Evolutionary conservation across 2,329 filamentous ascomycete genomes (phyloP).

Genomic region (Fusarium sp.): DNA sequence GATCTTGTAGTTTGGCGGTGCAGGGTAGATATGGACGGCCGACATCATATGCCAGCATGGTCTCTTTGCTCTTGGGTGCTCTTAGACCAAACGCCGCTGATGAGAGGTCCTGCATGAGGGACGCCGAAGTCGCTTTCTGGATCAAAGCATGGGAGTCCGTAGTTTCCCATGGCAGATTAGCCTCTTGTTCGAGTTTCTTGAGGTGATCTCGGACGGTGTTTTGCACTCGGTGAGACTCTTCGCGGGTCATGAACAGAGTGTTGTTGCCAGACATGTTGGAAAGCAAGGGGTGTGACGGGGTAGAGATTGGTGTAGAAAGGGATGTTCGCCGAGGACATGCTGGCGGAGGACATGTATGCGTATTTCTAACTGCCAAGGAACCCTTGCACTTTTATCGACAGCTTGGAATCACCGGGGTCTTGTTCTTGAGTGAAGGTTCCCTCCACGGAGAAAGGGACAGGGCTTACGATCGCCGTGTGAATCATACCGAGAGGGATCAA

Average conservation of each 20-base stretch:
- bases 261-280: constrained; percentile 35
- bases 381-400: background rate
- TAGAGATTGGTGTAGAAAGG: background rate
- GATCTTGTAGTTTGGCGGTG: constrained; percentile 19
- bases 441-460: background rate
- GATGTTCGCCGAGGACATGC: background rate
- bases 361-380: background rate
- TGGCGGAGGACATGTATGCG: background rate
- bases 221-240: constrained; percentile 46
- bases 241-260: constrained; percentile 48
- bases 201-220: constrained; percentile 34
- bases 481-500: constrained; percentile 1
- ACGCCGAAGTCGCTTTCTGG: constrained; percentile 43
- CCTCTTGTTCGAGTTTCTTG: constrained; percentile 37
- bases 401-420: background rate
- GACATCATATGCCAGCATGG: constrained; percentile 44
- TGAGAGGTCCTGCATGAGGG: constrained; percentile 50
- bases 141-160: constrained; percentile 33
- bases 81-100: constrained; percentile 27
- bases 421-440: background rate
- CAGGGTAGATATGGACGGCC: constrained; percentile 45
- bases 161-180: constrained; percentile 32
- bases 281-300: background rate
- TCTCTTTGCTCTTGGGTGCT: constrained; percentile 28
- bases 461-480: background rate